Evolutionary conservation across 768 basidiomycete genomes (phyloP).

Genomic region (Pulveroboletus sp.): DNA sequence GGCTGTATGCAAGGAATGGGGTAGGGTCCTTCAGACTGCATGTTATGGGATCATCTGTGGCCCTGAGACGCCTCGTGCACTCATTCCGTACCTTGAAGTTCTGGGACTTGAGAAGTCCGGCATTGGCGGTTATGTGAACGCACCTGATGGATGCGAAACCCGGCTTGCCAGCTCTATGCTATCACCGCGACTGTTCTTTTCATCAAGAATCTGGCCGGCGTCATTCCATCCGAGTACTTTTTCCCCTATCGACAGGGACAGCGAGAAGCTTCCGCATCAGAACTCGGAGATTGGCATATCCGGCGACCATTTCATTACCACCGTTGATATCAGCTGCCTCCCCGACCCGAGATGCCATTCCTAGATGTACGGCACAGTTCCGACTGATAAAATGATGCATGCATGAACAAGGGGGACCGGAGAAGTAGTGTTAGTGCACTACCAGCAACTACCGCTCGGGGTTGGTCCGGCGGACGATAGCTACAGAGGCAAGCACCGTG

Average conservation of each 20-base stretch:
- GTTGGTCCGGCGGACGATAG: neutral
- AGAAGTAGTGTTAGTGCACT: neutral
- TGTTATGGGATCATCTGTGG: neutral
- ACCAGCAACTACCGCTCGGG: neutral
- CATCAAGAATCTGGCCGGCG: constrained; percentile 3
- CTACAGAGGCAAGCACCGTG: neutral
- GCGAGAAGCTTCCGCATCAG: constrained; percentile 2
- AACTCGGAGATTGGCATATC: constrained; percentile 8
- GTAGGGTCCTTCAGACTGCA: neutral
- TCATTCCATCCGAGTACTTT: constrained; percentile 4
- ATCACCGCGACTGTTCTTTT: neutral
- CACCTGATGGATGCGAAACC: neutral
- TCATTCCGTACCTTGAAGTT: neutral
- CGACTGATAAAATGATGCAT: neutral
- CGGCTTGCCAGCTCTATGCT: too few relatives aligned
- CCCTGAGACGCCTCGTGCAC: neutral
- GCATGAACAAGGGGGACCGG: neutral
- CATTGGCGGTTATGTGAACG: neutral
- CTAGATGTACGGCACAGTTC: neutral
- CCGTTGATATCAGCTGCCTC: neutral
- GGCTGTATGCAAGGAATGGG: neutral
- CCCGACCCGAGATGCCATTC: neutral
- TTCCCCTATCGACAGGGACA: neutral
- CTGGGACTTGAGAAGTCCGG: neutral
- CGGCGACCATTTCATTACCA: neutral